These are phyloP conservation scores for Cymbopogon flexuosus DNA, from an alignment of 202 grass and related monocot species.

Conservation along the genomic window DNA sequence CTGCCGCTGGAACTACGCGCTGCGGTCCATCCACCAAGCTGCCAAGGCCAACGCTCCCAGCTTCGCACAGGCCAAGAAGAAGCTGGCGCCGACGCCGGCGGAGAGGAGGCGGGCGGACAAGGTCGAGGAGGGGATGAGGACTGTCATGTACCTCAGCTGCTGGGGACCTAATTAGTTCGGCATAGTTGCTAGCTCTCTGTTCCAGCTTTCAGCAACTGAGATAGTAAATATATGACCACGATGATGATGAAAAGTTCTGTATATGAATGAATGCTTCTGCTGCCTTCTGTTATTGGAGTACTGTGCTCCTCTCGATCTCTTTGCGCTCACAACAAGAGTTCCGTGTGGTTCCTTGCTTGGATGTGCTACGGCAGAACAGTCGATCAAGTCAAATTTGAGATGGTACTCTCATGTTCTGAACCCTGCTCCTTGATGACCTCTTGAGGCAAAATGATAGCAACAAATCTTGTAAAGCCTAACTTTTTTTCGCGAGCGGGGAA, in stretches of 20 bases:
- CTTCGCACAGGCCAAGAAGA: slow-evolving; percentile 16
- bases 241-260: slow-evolving; percentile 37
- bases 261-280: not conserved
- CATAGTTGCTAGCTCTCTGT: not conserved
- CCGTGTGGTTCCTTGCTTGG: not conserved
- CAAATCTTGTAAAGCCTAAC: not conserved
- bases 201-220: not conserved
- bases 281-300: not conserved
- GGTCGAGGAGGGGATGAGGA: slow-evolving; percentile 41
- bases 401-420: not conserved
- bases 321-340: too few species aligned
- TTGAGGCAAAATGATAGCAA: not conserved
- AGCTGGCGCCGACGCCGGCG: not conserved
- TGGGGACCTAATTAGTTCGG: slow-evolving; percentile 38
- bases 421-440: not conserved
- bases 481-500: too few species aligned
- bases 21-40: slow-evolving; percentile 26
- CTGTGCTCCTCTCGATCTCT: not conserved
- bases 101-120: slow-evolving; percentile 28
- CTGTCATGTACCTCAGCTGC: slow-evolving; percentile 54
- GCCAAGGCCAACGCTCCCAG: slow-evolving; percentile 26
- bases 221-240: not conserved
- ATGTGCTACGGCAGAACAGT: not conserved
- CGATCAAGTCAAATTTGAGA: not conserved
- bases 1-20: slow-evolving; percentile 76